Conservation (phyloP, 352 stramenopile genomes). For the Globisporangium megalacanthum region DNA sequence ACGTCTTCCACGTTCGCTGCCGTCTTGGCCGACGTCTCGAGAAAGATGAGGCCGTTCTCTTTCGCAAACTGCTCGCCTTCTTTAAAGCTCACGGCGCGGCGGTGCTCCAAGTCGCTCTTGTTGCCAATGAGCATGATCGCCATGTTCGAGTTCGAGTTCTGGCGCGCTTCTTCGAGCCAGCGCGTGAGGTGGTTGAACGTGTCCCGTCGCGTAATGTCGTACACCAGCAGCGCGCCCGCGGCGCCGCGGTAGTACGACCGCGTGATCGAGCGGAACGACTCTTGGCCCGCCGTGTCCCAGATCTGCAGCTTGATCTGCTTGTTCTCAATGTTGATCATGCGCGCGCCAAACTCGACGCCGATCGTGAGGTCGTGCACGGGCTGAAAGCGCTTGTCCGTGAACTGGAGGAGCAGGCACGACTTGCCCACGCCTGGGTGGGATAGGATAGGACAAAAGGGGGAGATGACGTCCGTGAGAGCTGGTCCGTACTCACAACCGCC, state of each 20-base stretch:
- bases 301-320: constrained; percentile 90
- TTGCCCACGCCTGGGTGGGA: constrained; percentile 75
- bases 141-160: constrained; percentile 82
- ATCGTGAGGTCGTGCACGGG: constrained; percentile 89
- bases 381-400: constrained; percentile 89
- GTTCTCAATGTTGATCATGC: constrained; percentile 78
- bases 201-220: constrained; percentile 72
- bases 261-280: constrained; percentile 88
- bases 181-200: constrained; percentile 73
- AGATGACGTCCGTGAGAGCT: no score
- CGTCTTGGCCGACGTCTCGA: constrained; percentile 81
- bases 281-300: constrained; percentile 89
- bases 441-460: not conserved
- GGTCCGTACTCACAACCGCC: not conserved
- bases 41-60: constrained; percentile 68
- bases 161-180: constrained; percentile 79
- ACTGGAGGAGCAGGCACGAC: constrained; percentile 87
- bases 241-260: constrained; percentile 85
- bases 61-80: constrained; percentile 63
- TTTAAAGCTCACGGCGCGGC: constrained; percentile 58
- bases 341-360: constrained; percentile 88
- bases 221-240: constrained; percentile 85
- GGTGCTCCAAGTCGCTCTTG: constrained; percentile 64
- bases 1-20: constrained; percentile 79
- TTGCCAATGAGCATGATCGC: constrained; percentile 86